Evolutionary conservation across 2,329 filamentous ascomycete genomes (phyloP), one percentile per base, ranked within the genome.

Genomic region (Pezicula neosporulosa): DNA sequence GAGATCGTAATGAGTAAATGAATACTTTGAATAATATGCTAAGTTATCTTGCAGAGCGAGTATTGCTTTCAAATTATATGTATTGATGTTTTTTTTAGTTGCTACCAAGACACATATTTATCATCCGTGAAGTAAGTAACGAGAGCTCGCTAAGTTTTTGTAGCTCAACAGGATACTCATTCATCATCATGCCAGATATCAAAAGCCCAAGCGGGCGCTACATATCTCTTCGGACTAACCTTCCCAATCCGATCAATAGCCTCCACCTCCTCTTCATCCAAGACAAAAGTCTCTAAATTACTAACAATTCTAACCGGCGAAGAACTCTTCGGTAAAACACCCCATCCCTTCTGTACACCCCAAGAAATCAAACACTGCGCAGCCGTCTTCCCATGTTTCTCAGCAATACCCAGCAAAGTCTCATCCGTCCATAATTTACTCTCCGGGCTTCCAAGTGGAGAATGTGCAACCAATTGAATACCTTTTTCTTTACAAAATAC

Each of bases 311-410:
- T 80, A 46, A 76, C 75, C 19, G 80, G 77, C 5, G 80, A 87
- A 35, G 87, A 83, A 1, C 83, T 87, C 70, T 89, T 89, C 63
- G 86, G 78, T 33, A 90, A 75, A 27, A 89, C 86, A n/a, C 83
- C 86, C 64, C 74, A 78, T 58, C 84, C 84, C 49, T 83, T 47
- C 42, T 36, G 42, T 16, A 88, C 83, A 6, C 38, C 45, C 28
- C 42, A 89, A 69, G 83, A 87, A 50, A 90, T 68, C 50, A 90
- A 71, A 4, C 90, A 74, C 0, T 80, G 79, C 0, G 78, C 77
- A 8, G 84, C 73, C 61, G 75, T 77, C 30, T 78, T 77, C 37
- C 79, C 73, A 62, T 82, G 79, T 70, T 83, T 82, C 66, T 83
- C 77, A 18, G 87, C 81, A 42, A 86, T 71, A 69, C 81, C 76